These are phyloP conservation scores for Pyrenula massariospora DNA, from an alignment of 495 filamentous ascomycete genomes.

Conservation along the genomic window DNA sequence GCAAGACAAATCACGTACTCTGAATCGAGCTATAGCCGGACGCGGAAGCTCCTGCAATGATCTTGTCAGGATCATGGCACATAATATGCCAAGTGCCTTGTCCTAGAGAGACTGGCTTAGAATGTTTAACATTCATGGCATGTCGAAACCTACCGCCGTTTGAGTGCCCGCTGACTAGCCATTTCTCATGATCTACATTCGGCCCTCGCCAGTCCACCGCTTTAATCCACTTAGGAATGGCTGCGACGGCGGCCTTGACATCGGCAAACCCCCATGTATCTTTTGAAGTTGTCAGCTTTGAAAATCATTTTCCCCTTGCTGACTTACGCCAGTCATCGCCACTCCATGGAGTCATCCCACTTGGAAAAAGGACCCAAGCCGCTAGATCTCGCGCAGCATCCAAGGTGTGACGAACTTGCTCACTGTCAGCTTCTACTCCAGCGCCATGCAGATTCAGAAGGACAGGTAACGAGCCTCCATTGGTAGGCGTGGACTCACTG, in stretches of 20 bases:
- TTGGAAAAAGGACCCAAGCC: conserved; percentile 46
- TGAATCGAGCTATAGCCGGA: conserved; percentile 50
- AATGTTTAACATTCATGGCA: background rate
- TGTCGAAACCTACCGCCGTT: conserved; percentile 31
- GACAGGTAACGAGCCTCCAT: conserved; percentile 21
- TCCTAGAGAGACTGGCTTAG: conserved; percentile 15
- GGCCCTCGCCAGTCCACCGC: conserved; percentile 32
- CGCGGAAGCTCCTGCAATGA: conserved; percentile 43
- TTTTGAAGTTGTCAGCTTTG: conserved; percentile 8
- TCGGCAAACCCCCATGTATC: conserved; percentile 47
- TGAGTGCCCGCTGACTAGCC: conserved; percentile 47
- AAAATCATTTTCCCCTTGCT: background rate
- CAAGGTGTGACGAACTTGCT: conserved; percentile 31
- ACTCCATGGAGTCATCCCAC: conserved; percentile 49
- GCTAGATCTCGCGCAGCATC: conserved; percentile 38
- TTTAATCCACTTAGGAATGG: conserved; percentile 39
- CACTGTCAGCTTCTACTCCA: conserved; percentile 40
- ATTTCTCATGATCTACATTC: conserved; percentile 28
- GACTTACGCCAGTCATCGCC: conserved; percentile 51
- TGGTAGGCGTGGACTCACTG: conserved; percentile 12
- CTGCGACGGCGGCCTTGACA: conserved; percentile 37
- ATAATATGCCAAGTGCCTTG: conserved; percentile 48
- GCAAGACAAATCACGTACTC: conserved; percentile 19
- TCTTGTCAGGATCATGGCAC: conserved; percentile 45
- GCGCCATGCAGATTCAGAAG: conserved; percentile 44